A percentile compares a stretch with the other conserved stretches of the same genome.
Conservation (phyloP, 202 grass and related monocot species). For the Dendrocalamus latiflorus region DNA sequence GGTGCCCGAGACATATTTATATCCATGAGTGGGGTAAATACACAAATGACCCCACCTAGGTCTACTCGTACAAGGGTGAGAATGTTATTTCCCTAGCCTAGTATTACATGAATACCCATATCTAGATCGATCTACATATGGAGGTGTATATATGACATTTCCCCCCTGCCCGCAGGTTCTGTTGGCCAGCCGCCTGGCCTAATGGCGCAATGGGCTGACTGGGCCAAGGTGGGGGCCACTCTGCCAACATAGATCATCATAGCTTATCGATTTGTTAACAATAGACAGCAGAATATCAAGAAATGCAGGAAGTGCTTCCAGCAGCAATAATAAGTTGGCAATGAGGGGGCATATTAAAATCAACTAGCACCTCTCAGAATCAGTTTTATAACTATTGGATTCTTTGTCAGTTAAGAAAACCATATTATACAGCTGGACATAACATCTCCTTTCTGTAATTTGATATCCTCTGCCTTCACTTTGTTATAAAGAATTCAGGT, state of each 20-base stretch:
- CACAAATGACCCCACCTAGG: too few relatives aligned
- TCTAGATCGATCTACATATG: too few relatives aligned
- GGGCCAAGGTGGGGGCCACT: too few relatives aligned
- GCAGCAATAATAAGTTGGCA: conserved; percentile 2
- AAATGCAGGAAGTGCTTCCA: not conserved
- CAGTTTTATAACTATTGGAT: not conserved
- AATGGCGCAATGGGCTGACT: too few relatives aligned
- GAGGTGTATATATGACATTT: too few relatives aligned
- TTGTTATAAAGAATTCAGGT: not conserved
- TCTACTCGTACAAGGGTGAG: too few relatives aligned
- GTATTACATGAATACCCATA: too few relatives aligned
- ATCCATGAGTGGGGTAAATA: too few relatives aligned
- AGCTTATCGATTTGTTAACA: not conserved
- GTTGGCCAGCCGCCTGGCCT: too few relatives aligned
- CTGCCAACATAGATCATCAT: not conserved
- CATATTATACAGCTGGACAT: not conserved
- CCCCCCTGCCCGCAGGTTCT: too few relatives aligned
- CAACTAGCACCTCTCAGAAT: not conserved
- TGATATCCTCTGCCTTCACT: not conserved
- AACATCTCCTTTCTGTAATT: not conserved
- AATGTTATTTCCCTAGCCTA: too few relatives aligned
- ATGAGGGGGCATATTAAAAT: not conserved
- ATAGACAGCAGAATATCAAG: not conserved
- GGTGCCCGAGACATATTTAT: too few relatives aligned
- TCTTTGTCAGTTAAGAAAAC: not conserved